Evolutionary conservation across 2,329 filamentous ascomycete genomes (phyloP).

Genomic region (Beauveria sp.): DNA sequence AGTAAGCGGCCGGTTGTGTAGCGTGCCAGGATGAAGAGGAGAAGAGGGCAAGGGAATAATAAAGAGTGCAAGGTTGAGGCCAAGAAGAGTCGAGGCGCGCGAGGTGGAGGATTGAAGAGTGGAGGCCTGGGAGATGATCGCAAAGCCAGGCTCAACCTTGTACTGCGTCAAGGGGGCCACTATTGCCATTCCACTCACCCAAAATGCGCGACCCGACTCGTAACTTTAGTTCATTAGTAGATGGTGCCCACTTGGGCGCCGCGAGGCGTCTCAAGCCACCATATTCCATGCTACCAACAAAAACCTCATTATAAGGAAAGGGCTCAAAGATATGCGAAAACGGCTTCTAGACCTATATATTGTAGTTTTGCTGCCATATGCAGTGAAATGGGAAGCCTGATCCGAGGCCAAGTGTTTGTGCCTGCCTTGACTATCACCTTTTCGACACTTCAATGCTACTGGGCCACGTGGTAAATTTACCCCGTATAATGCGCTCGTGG

Average conservation of each 20-base stretch:
- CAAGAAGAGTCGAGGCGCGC: slow-evolving; percentile 7
- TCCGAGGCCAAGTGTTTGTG: too few species aligned
- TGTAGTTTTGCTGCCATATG: too few species aligned
- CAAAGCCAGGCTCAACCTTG: neutral
- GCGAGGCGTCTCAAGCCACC: neutral
- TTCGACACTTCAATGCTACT: neutral
- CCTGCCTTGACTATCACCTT: neutral
- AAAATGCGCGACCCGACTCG: neutral
- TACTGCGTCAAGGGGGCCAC: neutral
- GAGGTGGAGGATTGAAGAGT: slow-evolving; percentile 6
- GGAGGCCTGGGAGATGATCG: slow-evolving; percentile 5
- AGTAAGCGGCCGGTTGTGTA: neutral
- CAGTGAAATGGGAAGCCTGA: too few species aligned
- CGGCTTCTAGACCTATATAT: neutral
- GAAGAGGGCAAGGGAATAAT: neutral
- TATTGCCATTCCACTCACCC: neutral
- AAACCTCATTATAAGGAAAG: neutral
- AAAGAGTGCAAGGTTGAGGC: slow-evolving; percentile 4
- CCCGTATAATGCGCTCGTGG: too few species aligned
- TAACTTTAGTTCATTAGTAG: neutral
- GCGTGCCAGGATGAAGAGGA: neutral
- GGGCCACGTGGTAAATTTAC: too few species aligned
- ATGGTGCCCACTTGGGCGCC: neutral
- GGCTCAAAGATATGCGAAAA: neutral
- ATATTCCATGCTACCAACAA: neutral